Base-by-base conservation (phyloP, 495 filamentous ascomycete genomes). In the Tuber calosporum region DNA sequence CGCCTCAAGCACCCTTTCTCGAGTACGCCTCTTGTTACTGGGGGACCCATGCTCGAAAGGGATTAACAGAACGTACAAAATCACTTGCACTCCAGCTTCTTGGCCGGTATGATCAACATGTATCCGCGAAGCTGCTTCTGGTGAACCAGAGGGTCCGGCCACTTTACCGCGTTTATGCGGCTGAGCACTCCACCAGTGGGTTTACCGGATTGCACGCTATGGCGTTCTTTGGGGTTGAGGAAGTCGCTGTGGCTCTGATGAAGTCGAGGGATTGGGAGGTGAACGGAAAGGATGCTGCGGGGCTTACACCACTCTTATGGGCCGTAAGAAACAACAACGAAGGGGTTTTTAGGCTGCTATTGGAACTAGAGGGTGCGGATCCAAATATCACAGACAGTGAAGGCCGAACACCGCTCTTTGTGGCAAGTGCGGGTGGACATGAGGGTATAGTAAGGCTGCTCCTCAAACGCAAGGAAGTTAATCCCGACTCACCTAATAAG, bases 381-480 rank as follows among this genome's bases (percentile, higher is more conserved):
- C 43, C 20, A 19, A 34, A 69, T 42, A 39, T 22, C 22, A 39
- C 22, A n/a, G 34, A 68, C 15, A 36, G 2, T 0, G 2, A 34
- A 13, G 67, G 67, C 36, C 77, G 75, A 43, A 84, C 80, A n/a
- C 81, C 84, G 36, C 80, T 86, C 5, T 66, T 81, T 75, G 9
- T 79, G 68, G 75, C 84, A 83, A 39, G 81, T 82, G 76, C 68
- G 72, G 74, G 74, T 30, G 84, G 84, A 19, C 79, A 85, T 69
- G 76, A 82, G 66, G 81, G 70, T 11, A 73, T 81, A 9, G 72
- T 82, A 26, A 69, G 20, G 19, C 42, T 45, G 4, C 42, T 45
- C 42, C 42, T 20, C 17, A 19, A 80, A 22, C 45, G 20, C 22
- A 66, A 34, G 40, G 76, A 67, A 13, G 75, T 71, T 6, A 34